Evolutionary conservation across 257 asterid genomes (phyloP).

Genomic region (Fraxinus excelsior): DNA sequence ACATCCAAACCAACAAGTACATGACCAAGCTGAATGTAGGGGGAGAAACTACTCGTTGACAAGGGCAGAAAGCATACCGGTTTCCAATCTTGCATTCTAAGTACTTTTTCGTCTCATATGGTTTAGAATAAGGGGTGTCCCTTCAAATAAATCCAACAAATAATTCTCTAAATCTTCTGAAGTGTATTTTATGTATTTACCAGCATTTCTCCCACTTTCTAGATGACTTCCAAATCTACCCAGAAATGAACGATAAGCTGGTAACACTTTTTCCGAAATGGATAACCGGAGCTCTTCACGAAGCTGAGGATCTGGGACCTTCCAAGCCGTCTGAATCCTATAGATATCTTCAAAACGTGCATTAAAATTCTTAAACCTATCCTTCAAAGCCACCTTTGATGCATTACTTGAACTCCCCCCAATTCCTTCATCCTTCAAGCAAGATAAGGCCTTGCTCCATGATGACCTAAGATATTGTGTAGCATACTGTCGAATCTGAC

Average conservation of each 20-base stretch:
- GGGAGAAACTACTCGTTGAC: slow-evolving; percentile 33
- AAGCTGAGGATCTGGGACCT: slow-evolving; percentile 92
- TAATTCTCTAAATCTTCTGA: slow-evolving; percentile 83
- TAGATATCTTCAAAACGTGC: slow-evolving; percentile 89
- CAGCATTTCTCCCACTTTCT: slow-evolving; percentile 87
- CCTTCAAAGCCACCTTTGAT: slow-evolving; percentile 81
- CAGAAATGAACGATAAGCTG: slow-evolving; percentile 88
- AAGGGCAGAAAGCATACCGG: slow-evolving; percentile 42
- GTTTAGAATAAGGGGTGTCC: slow-evolving; percentile 78
- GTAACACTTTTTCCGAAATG: slow-evolving; percentile 87
- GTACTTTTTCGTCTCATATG: slow-evolving; percentile 86
- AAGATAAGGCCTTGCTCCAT: slow-evolving; percentile 78
- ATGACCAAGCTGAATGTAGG: slow-evolving; percentile 34
- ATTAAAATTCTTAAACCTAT: slow-evolving; percentile 87
- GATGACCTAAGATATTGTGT: slow-evolving; percentile 93
- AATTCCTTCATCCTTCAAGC: slow-evolving; percentile 86
- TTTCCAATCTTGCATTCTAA: slow-evolving; percentile 29
- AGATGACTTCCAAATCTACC: slow-evolving; percentile 85
- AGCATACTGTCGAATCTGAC: slow-evolving; percentile 77
- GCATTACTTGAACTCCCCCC: slow-evolving; percentile 81
- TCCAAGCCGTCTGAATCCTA: slow-evolving; percentile 90
- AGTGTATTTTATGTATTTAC: slow-evolving; percentile 77
- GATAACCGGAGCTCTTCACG: slow-evolving; percentile 96
- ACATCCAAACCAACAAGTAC: slow-evolving; percentile 45
- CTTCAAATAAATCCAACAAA: slow-evolving; percentile 87